Evolutionary conservation across 352 stramenopile genomes (phyloP), one percentile per base, ranked within the genome.

Genomic region (Pythium diclinum): DNA sequence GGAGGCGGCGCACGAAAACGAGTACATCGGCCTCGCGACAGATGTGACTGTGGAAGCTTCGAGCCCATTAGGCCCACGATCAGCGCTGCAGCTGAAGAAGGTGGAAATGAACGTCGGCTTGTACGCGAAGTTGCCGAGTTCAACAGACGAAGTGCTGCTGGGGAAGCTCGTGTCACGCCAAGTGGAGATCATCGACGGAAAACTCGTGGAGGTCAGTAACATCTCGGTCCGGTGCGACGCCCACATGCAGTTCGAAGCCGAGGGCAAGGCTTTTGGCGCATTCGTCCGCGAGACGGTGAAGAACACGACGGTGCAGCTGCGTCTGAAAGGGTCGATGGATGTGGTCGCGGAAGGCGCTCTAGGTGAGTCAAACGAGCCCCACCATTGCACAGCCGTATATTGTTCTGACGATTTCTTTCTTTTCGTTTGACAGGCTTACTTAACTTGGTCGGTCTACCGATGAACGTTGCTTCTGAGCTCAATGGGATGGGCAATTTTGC

Each of bases 211-310:
- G 25, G 70, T 69, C 48, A 86, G 78, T 67, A 93, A 93, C 52
- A 79, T 93, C 63, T 88, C 84, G 8, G 81, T 93, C 17, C 68
- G 89, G 6, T 89, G 77, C 52, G 63, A 73, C 42, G 86, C 84
- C 1, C 49, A 79, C 23, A 62, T 91, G 30, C 49, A 67, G 0
- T 77, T 93, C 30, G 67, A 52, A 19, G 71, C 75, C 32, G 55
- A 71, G 10, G 84, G 84, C 10, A 65, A 65, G 32, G 53, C 75
- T 11, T 93, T 93, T 58, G 84, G 84, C 16, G 63, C 64, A 28
- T 91, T 93, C 47, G 82, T 93, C 58, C 82, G 78, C n/a, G 56
- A 82, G 47, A 88, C 82, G 8, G 75, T 91, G 10, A 63, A 79
- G 30, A 72, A 83, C 40, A 62, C 79, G 14, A 59, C 75, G n/a